Evolutionary conservation across 345 rosid genomes (phyloP).

Genomic region (Pistacia vera): DNA sequence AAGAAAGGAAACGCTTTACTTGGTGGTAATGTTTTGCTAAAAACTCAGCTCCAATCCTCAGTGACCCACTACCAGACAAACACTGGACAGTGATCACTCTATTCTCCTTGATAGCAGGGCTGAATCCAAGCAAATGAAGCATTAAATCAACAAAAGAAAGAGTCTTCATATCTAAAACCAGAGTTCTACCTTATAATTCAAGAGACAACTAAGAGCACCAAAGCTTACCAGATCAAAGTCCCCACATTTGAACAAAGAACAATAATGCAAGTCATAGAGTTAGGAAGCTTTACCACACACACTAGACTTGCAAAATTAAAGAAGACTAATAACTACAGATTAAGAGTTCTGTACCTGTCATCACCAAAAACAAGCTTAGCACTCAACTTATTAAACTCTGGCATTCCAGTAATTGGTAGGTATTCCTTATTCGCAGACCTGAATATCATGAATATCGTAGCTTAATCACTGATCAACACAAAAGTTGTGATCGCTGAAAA

Average conservation of each 20-base stretch:
- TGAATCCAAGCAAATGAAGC: slow-evolving; percentile 26
- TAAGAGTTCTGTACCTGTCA: slow-evolving; percentile 47
- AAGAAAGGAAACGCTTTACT: slow-evolving; percentile 29
- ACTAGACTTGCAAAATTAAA: background rate
- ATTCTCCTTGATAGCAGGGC: slow-evolving; percentile 72
- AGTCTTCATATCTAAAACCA: slow-evolving; percentile 1
- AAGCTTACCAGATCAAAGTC: background rate
- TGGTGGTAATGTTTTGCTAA: slow-evolving; percentile 76
- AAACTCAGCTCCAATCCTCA: slow-evolving; percentile 96
- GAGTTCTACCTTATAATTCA: background rate
- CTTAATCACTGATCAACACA: slow-evolving; percentile 5
- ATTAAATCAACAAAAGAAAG: slow-evolving; percentile 16
- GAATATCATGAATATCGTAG: slow-evolving; percentile 15
- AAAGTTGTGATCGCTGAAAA: slow-evolving; percentile 26
- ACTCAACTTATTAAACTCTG: slow-evolving; percentile 77
- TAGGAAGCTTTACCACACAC: background rate
- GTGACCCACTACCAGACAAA: slow-evolving; percentile 93
- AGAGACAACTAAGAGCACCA: slow-evolving; percentile 5
- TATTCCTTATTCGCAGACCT: slow-evolving; percentile 79
- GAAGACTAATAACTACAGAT: no score
- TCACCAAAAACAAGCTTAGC: slow-evolving; percentile 77
- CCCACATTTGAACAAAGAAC: background rate
- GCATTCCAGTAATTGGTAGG: slow-evolving; percentile 78
- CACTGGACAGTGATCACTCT: slow-evolving; percentile 89
- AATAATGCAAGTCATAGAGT: background rate